These are phyloP conservation scores for Quercus rubra DNA, from an alignment of 306 rosid genomes.

Conservation along the genomic window DNA sequence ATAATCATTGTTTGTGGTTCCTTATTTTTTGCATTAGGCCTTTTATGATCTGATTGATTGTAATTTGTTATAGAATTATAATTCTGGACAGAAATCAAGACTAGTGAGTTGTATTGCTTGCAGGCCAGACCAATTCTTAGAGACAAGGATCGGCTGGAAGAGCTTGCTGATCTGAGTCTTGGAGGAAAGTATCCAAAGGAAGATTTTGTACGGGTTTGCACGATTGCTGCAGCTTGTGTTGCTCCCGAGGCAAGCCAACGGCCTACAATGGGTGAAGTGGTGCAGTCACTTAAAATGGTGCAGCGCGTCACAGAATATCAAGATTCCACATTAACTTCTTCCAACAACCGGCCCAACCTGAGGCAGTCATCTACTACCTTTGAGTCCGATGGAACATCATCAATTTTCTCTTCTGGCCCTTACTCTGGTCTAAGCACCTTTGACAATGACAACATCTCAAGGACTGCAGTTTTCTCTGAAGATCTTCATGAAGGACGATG, in stretches of 20 bases:
- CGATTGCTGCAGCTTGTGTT: constrained; percentile 97
- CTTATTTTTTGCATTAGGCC: constrained; percentile 9
- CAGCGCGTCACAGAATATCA: constrained; percentile 75
- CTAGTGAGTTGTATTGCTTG: constrained; percentile 19
- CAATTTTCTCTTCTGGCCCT: constrained; percentile 93
- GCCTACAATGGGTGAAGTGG: constrained; percentile 99
- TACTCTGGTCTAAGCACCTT: constrained; percentile 81
- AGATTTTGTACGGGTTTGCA: constrained; percentile 85
- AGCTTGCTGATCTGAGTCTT: constrained; percentile 75
- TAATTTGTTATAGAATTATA: constrained; percentile 1
- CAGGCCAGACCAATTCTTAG: constrained; percentile 98
- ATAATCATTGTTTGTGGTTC: neutral
- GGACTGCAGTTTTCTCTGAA: constrained; percentile 88
- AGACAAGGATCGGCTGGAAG: constrained; percentile 85
- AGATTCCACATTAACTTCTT: constrained; percentile 49
- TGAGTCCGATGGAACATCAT: constrained; percentile 91
- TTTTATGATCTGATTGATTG: neutral
- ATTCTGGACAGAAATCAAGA: constrained; percentile 13
- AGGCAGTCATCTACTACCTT: constrained; percentile 82
- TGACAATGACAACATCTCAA: constrained; percentile 72
- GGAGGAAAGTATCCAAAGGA: constrained; percentile 88
- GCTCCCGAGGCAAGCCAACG: constrained; percentile 96
- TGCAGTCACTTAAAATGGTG: constrained; percentile 98
- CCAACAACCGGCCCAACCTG: constrained; percentile 63
- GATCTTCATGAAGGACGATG: constrained; percentile 98